Percentiles rank a stretch among this genome's conserved stretches.
phyloP scores from a whole-genome alignment of 2,329 filamentous ascomycete species.

The Neofusicoccum cordaticola region DNA sequence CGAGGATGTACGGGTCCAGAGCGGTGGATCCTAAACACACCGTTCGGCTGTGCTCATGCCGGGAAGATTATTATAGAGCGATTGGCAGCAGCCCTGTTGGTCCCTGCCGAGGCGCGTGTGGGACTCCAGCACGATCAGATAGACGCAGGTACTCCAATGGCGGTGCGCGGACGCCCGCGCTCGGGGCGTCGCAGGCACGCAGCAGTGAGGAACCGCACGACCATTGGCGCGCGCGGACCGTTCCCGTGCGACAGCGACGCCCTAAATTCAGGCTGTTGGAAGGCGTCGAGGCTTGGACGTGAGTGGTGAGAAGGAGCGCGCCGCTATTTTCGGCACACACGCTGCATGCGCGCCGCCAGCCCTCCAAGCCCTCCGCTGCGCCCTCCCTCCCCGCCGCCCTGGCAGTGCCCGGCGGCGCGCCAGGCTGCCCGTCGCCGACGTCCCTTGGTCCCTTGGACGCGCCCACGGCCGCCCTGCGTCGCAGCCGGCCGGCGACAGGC shows the following conservation, averaged over 20 bases:
- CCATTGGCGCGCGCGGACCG: constrained; percentile 15
- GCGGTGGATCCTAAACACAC: constrained; percentile 14
- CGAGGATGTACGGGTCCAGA: constrained; percentile 9
- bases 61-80: constrained; percentile 17
- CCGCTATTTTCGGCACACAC: constrained; percentile 16
- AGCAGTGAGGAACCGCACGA: neutral
- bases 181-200: neutral
- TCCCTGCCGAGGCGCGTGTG: constrained; percentile 6
- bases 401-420: neutral
- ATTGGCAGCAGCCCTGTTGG: constrained; percentile 3
- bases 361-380: constrained; percentile 10
- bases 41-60: constrained; percentile 16
- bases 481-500: no score
- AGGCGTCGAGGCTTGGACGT: constrained; percentile 17
- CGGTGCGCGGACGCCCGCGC: neutral
- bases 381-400: neutral
- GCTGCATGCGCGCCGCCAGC: neutral
- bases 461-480: no score
- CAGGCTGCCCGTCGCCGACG: no score
- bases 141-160: constrained; percentile 18
- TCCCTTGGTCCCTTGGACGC: no score
- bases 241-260: constrained; percentile 17
- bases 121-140: neutral
- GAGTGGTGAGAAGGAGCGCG: constrained; percentile 2
- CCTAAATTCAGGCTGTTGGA: constrained; percentile 3